Evolutionary conservation across 345 rosid species (phyloP).

Genomic region (Populus simonii): DNA sequence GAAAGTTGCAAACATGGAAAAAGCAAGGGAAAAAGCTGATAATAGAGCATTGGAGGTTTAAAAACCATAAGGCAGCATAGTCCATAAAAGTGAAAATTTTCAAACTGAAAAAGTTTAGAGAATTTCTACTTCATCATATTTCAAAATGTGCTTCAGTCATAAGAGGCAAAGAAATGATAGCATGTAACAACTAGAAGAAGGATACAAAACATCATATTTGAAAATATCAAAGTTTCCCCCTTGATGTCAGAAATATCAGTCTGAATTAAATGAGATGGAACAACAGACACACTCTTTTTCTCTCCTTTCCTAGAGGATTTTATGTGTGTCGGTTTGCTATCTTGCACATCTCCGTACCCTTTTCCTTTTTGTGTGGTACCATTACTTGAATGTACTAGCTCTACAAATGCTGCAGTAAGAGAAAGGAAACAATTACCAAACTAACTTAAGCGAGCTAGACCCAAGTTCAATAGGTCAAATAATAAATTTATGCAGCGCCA

Average conservation of each 20-base stretch:
- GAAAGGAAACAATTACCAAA: constrained; percentile 4
- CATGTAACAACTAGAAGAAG: constrained; percentile 29
- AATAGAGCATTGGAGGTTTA: neutral
- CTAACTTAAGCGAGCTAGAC: neutral
- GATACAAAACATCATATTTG: constrained; percentile 88
- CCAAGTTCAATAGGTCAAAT: neutral
- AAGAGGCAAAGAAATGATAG: neutral
- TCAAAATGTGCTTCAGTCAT: neutral
- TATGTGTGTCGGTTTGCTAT: constrained; percentile 31
- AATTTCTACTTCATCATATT: too few relatives aligned
- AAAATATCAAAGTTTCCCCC: constrained; percentile 76
- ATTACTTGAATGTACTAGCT: constrained; percentile 78
- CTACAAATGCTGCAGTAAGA: constrained; percentile 67
- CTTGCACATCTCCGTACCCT: constrained; percentile 43
- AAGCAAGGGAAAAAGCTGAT: neutral
- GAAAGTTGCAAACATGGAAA: constrained; percentile 17
- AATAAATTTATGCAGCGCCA: neutral
- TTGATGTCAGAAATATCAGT: constrained; percentile 80
- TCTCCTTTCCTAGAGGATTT: constrained; percentile 55
- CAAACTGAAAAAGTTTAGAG: neutral
- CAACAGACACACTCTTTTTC: constrained; percentile 51
- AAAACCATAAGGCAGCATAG: constrained; percentile 1
- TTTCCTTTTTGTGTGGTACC: constrained; percentile 77
- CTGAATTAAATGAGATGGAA: constrained; percentile 76
- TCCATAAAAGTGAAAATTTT: neutral